Evolutionary conservation across 2,329 filamentous ascomycete genomes (phyloP), one percentile per base, ranked within the genome.

Genomic region (Penicillium vulpinum): DNA sequence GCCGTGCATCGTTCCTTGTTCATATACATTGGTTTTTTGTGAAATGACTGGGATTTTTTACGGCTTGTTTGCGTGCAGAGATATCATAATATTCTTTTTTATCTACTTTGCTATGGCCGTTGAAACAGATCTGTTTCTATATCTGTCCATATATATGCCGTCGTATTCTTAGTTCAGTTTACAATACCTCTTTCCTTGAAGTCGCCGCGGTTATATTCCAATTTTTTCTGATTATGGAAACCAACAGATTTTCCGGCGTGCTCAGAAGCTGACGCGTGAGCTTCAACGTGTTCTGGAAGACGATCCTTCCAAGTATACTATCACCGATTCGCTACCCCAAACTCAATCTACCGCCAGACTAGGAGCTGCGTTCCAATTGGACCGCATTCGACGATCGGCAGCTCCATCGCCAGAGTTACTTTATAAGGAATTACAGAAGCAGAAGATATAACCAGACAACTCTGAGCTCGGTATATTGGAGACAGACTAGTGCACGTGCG

Each of bases 341-440:
- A n/a, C n/a, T n/a, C n/a, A n/a, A n/a, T n/a, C n/a, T n/a, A n/a
- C n/a, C n/a, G n/a, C n/a, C n/a, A n/a, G n/a, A n/a, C n/a, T n/a
- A n/a, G n/a, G n/a, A n/a, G 28, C 28, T 29, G 8, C 8, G 58
- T 62, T 54, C 61, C 29, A 35, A 28, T 24, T 1, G 44, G 44
- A 35, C 5, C 21, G 21, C n/a, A 16, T 35, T 35, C 29, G 18
- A 10, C 29, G 29, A 16, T 47, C 28, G 2, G 13, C 2, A 47
- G 44, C 44, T 47, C 44, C 2, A 47, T 47, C 21, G 13, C 44
- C 2, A 35, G 29, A 47, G n/a, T 33, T 47, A 5, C 5, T 47
- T 35, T 2, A 7, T 9, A 21, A 47, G 5, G 28, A 31, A 35
- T n/a, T 4, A 13, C 3, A 47, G 28, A 22, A 31, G 21, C 21